Base-by-base conservation (phyloP, 1,139 yeast species). In the Suhomyces taliae region DNA sequence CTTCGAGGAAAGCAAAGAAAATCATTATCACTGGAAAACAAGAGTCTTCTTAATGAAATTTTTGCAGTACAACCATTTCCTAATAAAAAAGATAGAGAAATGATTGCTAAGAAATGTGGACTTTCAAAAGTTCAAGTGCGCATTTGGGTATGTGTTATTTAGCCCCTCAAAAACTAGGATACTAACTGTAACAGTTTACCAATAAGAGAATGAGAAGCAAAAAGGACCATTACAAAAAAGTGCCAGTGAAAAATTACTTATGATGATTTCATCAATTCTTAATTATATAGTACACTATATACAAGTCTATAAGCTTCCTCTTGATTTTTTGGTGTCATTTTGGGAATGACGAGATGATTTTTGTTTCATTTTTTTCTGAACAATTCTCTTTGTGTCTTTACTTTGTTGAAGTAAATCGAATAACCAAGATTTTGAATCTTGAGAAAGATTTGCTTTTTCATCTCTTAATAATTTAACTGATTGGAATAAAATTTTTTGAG, bases 131-230 rank as follows among this genome's bases (percentile, higher is more conserved):
- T 61, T 10, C 72, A 68, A 46, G 67, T 67, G 3, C 54, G 71
- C 9, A 66, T 63, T 4, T 67, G 73, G 72, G 67, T 65, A 58
- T 45, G 68, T 58, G 48, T 29, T 34, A 24, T 19, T 7, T 29
- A 14, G 15, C 15, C 15, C 15, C 15, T 14, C 2, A 14, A 14
- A 14, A 14, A 14, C 15, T 14, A 14, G 15, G 15, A 14, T 14
- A 14, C 15, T 14, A 14, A 14, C 15, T 14, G 15, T 14, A 14
- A 14, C 15, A 61, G 67, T 66, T 66, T 44, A 64, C 69, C 3
- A 67, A 66, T 42, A 65, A 61, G 42, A 53, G 71, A 45, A 62
- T 62, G 65, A 55, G 69, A 12, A 40, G 61, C 1, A 62, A 63
- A 48, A 29, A 29, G 15, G 2, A 14, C 15, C 15, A 14, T 14